Evolutionary conservation across 129 eudicot species (phyloP), one percentile per base, ranked within the genome.

Genomic region (Sambucus nigra): DNA sequence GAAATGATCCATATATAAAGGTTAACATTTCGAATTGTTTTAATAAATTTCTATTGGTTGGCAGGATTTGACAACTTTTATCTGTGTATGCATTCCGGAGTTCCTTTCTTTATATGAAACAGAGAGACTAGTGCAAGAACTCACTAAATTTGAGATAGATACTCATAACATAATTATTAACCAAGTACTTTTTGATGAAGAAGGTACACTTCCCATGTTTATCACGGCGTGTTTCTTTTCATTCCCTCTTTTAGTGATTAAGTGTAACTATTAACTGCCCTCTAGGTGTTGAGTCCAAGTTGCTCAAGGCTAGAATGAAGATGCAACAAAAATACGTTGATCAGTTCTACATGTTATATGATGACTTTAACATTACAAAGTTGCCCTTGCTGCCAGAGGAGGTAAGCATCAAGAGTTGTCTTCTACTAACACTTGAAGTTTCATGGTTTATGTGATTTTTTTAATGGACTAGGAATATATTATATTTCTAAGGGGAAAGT

Each of bases 81-180:
- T 86, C 51, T 92, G 99, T 58, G 99, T 92, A 19, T 92, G 99
- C 96, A 92, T 92, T 59, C 99, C 99, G 4, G 99, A 92, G 59
- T 92, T 92, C 75, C 96, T 92, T 31, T 92, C 99, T 15, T 70
- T 92, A 17, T 92, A 92, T 22, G 99, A 92, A 73, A 92, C 99
- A 23, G 99, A 92, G 50, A 76, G 99, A 72, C 69, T 92, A 69
- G 96, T 92, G 35, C 96, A 92, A 68, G 99, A 92, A 53, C 99
- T 92, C 28, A 69, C 91, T 27, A 92, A 82, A 65, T 92, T 82
- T 48, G 99, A 86, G 91, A 92, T 92, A 42, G 99, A 92, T 66
- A 80, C 96, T 2, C 99, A 86, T 65, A 92, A 92, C 71, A 86
- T 92, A 61, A 80, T 92, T 48, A 92, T 92, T 66, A 92, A 92